A percentile compares a stretch with the other conserved stretches of the same genome.
Conservation (phyloP, 352 stramenopile genomes). For the Pythium apleroticum region DNA sequence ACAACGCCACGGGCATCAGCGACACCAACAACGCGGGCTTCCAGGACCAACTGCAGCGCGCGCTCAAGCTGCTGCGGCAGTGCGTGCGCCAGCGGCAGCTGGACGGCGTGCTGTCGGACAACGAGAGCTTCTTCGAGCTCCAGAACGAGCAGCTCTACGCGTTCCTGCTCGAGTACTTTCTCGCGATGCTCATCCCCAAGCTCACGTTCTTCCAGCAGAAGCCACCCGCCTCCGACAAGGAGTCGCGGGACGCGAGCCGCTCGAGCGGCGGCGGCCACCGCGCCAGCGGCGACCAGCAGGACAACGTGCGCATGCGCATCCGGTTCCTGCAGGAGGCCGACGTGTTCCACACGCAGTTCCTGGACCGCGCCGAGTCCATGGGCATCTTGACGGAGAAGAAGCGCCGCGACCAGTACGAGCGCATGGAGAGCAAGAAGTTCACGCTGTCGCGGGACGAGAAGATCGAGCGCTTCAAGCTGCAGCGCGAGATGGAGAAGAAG, state of each 20-base stretch:
- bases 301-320: slow-evolving; percentile 65
- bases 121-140: slow-evolving; percentile 82
- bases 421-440: slow-evolving; percentile 67
- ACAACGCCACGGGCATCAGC: slow-evolving; percentile 36
- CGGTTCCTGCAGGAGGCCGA: slow-evolving; percentile 70
- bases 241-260: not conserved
- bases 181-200: slow-evolving; percentile 76
- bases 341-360: slow-evolving; percentile 74
- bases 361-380: slow-evolving; percentile 65
- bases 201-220: slow-evolving; percentile 65
- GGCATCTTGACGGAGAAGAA: slow-evolving; percentile 66
- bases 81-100: slow-evolving; percentile 57
- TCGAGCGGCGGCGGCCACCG: not conserved
- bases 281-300: slow-evolving; percentile 43
- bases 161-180: slow-evolving; percentile 79
- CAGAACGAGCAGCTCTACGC: slow-evolving; percentile 81
- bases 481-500: slow-evolving; percentile 76
- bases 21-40: slow-evolving; percentile 48
- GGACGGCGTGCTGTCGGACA: slow-evolving; percentile 65
- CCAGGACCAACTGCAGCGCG: slow-evolving; percentile 43
- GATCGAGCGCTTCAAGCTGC: slow-evolving; percentile 76
- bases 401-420: slow-evolving; percentile 74
- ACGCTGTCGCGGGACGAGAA: slow-evolving; percentile 74
- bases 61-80: slow-evolving; percentile 35
- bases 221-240: not conserved